Conservation (phyloP, 331 rosid genomes). For the Quercus lobata region DNA sequence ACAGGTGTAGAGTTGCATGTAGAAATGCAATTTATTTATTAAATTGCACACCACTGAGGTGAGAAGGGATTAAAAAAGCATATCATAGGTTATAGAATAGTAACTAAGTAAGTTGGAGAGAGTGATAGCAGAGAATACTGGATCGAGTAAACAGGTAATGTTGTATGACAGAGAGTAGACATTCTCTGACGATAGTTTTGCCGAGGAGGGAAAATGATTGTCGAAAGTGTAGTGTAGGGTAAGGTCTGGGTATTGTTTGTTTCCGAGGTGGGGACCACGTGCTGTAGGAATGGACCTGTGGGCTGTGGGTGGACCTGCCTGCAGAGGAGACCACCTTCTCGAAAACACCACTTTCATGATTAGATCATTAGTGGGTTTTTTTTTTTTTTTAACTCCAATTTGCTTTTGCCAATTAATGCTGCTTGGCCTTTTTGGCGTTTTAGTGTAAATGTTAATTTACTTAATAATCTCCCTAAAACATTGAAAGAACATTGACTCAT, state of each 20-base stretch:
- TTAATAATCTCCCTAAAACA: no score
- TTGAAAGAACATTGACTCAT: no score
- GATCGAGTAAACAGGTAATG: not conserved
- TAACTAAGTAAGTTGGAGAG: not conserved
- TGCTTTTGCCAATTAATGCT: constrained; percentile 15
- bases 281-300: not conserved
- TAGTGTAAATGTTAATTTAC: no score
- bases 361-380: constrained; percentile 11
- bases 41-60: not conserved
- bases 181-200: constrained; percentile 22
- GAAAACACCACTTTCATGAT: constrained; percentile 11
- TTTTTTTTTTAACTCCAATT: not conserved
- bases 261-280: constrained; percentile 8
- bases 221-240: constrained; percentile 8
- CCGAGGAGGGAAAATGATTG: constrained; percentile 15
- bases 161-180: not conserved
- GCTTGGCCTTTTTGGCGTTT: no score
- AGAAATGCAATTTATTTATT: no score
- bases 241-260: not conserved
- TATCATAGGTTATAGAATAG: no score
- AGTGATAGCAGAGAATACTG: not conserved
- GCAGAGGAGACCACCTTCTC: constrained; percentile 22
- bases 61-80: not conserved
- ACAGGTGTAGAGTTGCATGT: no score
- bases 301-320: not conserved